Base-by-base conservation (phyloP, 1,284 basidiomycete species). In the Lentinus polychrous region DNA sequence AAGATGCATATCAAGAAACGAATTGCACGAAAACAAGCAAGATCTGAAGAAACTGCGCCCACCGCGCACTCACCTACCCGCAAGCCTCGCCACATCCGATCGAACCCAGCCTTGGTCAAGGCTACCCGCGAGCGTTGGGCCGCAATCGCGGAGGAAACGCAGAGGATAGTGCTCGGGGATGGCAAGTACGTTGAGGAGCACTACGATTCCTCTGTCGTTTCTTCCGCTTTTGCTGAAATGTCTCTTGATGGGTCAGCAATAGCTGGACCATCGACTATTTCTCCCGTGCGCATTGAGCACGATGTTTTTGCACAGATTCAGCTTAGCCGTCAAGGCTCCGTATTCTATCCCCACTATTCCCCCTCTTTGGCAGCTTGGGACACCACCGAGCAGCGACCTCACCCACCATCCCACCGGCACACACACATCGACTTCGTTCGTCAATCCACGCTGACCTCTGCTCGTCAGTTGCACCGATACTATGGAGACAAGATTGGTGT, bases 111-210 rank as follows among this genome's bases (percentile, higher is more conserved):
- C 27, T 10, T 27, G 5, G 22, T 27, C 24, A 58, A 59, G 33
- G 56, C 53, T 3, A 56, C 48, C 20, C 46, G 61, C 23, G 59
- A 60, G 45, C 57, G 54, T 37, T 62, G 62, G 61, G 58, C 59
- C 2, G 51, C 54, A 37, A 68, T 65, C 1, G 72, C 73, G 22
- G 55, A 51, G 38, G 72, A 74, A 53, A 75, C 74, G 3, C 64
- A 64, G 42, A 54, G 52, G 41, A 68, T 74, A 43, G 66, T 72
- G 45, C 58, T 71, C 43, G 73, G 69, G 18, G 65, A 72, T 61
- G 73, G 74, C 61, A 67, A 70, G 65, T 75, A 75, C 62, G 60
- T 66, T 46, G 66, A 70, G 59, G 69, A 70, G 53, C 63, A 55
- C 54, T 52, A 53, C 51, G 56, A 56, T 49, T 55, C 57, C 54